Percentiles rank a stretch among this genome's conserved stretches.
Conservation (phyloP, 805 yeast species). For the Cyberlindnera mycetangii region DNA sequence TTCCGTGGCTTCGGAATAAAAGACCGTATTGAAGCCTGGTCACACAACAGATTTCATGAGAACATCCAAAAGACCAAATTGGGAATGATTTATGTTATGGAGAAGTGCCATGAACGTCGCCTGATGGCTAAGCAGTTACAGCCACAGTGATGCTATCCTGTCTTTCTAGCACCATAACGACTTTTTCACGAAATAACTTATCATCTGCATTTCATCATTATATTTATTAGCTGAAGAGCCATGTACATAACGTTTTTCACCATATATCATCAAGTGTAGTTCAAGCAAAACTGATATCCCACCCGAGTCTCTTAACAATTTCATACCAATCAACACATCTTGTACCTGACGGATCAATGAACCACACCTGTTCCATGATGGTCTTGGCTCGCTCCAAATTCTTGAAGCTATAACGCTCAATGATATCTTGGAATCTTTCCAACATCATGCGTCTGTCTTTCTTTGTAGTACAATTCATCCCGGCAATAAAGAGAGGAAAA, state of each 20-base stretch:
- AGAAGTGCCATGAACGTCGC: conserved; percentile 40
- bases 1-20: conserved; percentile 61
- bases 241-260: too few species aligned
- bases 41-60: conserved; percentile 63
- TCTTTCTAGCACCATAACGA: background rate
- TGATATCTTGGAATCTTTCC: conserved; percentile 50
- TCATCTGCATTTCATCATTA: background rate
- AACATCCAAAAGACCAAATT: conserved; percentile 62
- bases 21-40: conserved; percentile 79
- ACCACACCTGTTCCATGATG: conserved; percentile 41
- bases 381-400: conserved; percentile 46
- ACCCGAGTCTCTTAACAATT: conserved; percentile 60
- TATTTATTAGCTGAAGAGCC: background rate
- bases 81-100: conserved; percentile 80
- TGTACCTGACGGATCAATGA: conserved; percentile 47
- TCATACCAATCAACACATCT: conserved; percentile 71
- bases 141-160: background rate
- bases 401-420: conserved; percentile 64
- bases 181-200: background rate
- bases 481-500: conserved; percentile 78
- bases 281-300: conserved; percentile 76
- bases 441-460: conserved; percentile 52
- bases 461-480: conserved; percentile 58
- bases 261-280: too few species aligned
- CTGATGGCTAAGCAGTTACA: conserved; percentile 2